Percentiles rank a stretch among this genome's conserved stretches.
phyloP scores from a whole-genome alignment of 108 stramenopile genomes.

The Schizochytrium sp. region DNA sequence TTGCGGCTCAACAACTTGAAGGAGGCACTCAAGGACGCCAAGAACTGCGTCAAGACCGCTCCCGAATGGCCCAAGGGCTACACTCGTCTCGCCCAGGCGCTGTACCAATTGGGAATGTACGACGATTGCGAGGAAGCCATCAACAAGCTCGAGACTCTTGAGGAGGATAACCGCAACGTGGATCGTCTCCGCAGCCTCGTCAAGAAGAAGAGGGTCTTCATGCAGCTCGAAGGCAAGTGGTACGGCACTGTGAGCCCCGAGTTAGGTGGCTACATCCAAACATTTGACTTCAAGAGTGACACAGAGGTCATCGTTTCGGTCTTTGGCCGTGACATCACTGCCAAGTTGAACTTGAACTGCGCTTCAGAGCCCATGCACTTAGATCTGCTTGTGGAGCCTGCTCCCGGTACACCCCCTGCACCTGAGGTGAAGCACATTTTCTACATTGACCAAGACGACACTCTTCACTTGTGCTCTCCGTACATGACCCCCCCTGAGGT shows the following conservation, averaged over 20 bases:
- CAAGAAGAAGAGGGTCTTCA: conserved; percentile 52
- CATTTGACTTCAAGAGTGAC: conserved; percentile 49
- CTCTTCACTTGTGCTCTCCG: conserved; percentile 47
- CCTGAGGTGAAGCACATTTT: conserved; percentile 62
- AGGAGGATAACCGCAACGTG: conserved; percentile 56
- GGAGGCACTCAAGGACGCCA: conserved; percentile 95
- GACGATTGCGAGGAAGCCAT: conserved; percentile 56
- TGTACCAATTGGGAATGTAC: conserved; percentile 45
- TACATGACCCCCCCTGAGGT: conserved; percentile 52
- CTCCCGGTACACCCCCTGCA: neutral
- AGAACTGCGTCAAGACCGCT: conserved; percentile 87
- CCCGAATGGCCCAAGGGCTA: conserved; percentile 92
- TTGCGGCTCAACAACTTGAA: conserved; percentile 86
- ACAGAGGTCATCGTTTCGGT: conserved; percentile 19
- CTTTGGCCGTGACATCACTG: conserved; percentile 38
- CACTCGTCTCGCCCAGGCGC: conserved; percentile 71
- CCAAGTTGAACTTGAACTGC: conserved; percentile 15
- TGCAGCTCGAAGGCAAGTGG: conserved; percentile 52
- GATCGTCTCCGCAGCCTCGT: conserved; percentile 53
- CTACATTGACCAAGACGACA: conserved; percentile 28
- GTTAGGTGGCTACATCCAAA: conserved; percentile 60
- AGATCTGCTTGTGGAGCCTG: conserved; percentile 39
- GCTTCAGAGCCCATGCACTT: conserved; percentile 7
- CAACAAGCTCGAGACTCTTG: conserved; percentile 50
- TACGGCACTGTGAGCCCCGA: conserved; percentile 38